A percentile compares a stretch with the other conserved stretches of the same genome.
Conservation (phyloP, 78 protist species). For the Chrysochromulina parva region DNA sequence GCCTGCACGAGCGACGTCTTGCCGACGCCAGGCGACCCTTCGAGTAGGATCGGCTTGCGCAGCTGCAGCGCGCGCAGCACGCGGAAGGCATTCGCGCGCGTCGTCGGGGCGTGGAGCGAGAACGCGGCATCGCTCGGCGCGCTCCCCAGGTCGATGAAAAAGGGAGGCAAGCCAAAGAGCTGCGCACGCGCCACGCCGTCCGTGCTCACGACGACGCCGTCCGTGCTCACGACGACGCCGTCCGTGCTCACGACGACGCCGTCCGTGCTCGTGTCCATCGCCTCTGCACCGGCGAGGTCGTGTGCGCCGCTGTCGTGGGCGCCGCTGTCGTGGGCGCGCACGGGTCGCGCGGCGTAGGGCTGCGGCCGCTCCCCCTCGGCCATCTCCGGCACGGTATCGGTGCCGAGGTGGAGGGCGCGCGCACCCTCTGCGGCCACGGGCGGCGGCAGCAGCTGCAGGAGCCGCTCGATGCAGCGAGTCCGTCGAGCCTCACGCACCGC, state of each 20-base stretch:
- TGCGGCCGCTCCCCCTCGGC: background rate
- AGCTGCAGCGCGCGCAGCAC: constrained; percentile 90
- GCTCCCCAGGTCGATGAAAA: constrained; percentile 48
- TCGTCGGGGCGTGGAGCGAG: constrained; percentile 89
- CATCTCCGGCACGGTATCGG: background rate
- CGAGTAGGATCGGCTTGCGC: constrained; percentile 45
- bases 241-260: too few relatives aligned
- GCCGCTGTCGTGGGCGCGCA: too few relatives aligned
- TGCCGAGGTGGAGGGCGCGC: background rate
- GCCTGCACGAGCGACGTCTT: constrained; percentile 95
- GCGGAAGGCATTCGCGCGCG: constrained; percentile 76
- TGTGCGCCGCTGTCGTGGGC: too few relatives aligned
- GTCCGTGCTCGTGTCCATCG: too few relatives aligned
- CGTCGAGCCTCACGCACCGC: background rate
- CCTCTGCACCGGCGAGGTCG: too few relatives aligned
- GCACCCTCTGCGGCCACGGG: background rate
- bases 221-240: too few relatives aligned
- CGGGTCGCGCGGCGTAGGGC: background rate
- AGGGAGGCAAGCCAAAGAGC: constrained; percentile 77
- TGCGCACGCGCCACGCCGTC: too few relatives aligned
- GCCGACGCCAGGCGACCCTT: constrained; percentile 98
- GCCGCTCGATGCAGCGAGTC: background rate
- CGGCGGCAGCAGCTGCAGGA: background rate
- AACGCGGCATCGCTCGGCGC: background rate
- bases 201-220: too few relatives aligned